A percentile compares a stretch with the other conserved stretches of the same genome.
These are phyloP conservation scores for Mrakia frigida DNA, from an alignment of 768 basidiomycete genomes.

Conservation along the genomic window DNA sequence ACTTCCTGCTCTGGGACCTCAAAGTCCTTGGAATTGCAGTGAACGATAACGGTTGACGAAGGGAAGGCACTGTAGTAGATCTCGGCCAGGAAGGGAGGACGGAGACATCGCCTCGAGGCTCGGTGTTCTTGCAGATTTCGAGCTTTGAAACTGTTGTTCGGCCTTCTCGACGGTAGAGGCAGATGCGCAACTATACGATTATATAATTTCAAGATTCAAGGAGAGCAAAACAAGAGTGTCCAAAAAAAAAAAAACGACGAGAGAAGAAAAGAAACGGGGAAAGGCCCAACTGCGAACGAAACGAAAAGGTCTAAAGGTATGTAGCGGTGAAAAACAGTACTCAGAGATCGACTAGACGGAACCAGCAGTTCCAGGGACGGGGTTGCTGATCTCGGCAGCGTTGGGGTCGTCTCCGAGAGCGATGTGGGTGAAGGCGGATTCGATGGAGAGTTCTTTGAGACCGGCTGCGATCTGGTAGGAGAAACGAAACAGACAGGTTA, in stretches of 20 bases:
- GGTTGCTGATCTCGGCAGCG: not conserved
- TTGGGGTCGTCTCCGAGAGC: conserved; percentile 20
- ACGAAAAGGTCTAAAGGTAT: not conserved
- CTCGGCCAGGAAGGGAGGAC: too few species aligned
- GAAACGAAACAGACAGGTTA: not conserved
- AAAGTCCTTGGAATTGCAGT: too few species aligned
- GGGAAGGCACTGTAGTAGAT: too few species aligned
- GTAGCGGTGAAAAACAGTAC: too few species aligned
- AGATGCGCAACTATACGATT: too few species aligned
- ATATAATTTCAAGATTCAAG: not conserved
- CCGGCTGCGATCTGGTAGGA: conserved; percentile 44
- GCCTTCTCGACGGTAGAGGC: too few species aligned
- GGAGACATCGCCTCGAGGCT: too few species aligned
- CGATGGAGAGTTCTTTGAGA: conserved; percentile 46
- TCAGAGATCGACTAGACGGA: not conserved
- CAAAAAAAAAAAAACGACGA: not conserved
- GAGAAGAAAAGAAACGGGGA: not conserved
- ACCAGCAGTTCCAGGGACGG: not conserved
- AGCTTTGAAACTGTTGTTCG: too few species aligned
- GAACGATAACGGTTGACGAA: too few species aligned
- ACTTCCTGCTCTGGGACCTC: too few species aligned
- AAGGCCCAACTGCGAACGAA: not conserved
- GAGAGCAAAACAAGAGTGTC: not conserved
- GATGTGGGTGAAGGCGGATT: conserved; percentile 34
- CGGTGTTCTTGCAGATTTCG: too few species aligned